These are phyloP conservation scores for Eucalyptus sp. DNA, from an alignment of 345 rosid species.

Conservation along the genomic window DNA sequence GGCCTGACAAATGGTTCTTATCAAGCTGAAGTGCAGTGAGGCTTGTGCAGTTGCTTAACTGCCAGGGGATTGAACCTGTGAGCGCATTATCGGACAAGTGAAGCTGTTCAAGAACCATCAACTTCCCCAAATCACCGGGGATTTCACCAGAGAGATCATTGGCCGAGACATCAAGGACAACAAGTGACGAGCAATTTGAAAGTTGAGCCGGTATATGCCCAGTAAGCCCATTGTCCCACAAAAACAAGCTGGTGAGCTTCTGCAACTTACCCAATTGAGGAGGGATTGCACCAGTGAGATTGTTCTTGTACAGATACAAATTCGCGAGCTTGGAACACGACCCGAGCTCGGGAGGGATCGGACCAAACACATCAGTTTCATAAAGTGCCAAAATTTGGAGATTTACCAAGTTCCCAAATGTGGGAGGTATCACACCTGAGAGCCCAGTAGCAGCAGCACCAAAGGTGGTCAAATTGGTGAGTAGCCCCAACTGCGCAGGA, in stretches of 20 bases:
- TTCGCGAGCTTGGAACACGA: conserved; percentile 67
- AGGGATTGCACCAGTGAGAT: conserved; percentile 85
- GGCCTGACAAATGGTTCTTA: conserved; percentile 74
- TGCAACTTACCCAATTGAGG: conserved; percentile 69
- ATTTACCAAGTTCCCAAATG: conserved; percentile 76
- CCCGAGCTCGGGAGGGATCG: conserved; percentile 77
- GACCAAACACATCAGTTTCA: conserved; percentile 71
- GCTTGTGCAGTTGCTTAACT: conserved; percentile 77
- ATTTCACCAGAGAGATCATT: conserved; percentile 70
- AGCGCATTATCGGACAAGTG: conserved; percentile 84
- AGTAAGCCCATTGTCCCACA: conserved; percentile 80
- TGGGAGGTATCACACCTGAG: conserved; percentile 70
- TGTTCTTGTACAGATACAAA: conserved; percentile 89
- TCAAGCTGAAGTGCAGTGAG: conserved; percentile 87
- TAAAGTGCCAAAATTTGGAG: conserved; percentile 83
- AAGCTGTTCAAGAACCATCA: conserved; percentile 73
- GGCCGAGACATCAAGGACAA: conserved; percentile 85
- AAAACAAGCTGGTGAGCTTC: conserved; percentile 81
- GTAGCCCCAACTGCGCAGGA: conserved; percentile 62
- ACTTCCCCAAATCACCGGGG: conserved; percentile 77
- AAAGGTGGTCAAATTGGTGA: conserved; percentile 74
- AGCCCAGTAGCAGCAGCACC: conserved; percentile 90
- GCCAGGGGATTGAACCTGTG: conserved; percentile 62
- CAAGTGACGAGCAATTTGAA: conserved; percentile 86
- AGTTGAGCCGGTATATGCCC: conserved; percentile 73